Evolutionary conservation across 1,284 basidiomycete genomes (phyloP).

Genomic region (Puccinia horiana): DNA sequence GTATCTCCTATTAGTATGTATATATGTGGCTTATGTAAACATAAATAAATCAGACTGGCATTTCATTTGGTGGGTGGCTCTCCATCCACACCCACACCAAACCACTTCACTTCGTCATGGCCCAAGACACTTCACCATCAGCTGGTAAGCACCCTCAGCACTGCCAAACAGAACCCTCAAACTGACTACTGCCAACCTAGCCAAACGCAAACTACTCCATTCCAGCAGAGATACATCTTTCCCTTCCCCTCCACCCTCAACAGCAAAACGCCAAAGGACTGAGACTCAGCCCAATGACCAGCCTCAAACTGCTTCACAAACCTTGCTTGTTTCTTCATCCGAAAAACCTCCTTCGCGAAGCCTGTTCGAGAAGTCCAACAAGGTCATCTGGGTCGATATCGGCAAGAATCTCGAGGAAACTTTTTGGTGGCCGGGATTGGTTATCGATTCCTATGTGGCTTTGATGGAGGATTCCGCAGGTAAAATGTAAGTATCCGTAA

Average conservation of each 20-base stretch:
- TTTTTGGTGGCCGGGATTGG: slow-evolving; percentile 44
- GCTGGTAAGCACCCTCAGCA: too few species aligned
- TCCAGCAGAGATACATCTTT: neutral
- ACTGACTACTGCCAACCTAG: too few species aligned
- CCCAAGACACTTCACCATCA: too few species aligned
- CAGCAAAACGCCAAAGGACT: neutral
- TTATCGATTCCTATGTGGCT: slow-evolving; percentile 4
- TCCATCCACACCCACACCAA: too few species aligned
- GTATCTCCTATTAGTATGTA: too few species aligned
- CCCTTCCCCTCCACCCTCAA: neutral
- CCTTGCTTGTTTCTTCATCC: too few species aligned
- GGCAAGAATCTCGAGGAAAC: neutral
- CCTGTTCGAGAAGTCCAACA: slow-evolving; percentile 5
- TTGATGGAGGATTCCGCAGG: neutral
- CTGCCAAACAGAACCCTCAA: neutral
- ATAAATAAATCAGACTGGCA: too few species aligned
- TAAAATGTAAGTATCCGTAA: neutral
- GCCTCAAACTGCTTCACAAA: neutral
- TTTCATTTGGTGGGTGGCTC: too few species aligned
- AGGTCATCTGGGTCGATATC: slow-evolving; percentile 44
- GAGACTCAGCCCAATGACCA: neutral
- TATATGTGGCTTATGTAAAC: too few species aligned
- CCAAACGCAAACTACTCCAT: neutral
- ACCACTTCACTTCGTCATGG: too few species aligned
- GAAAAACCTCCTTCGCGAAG: neutral